Evolutionary conservation across 352 stramenopile genomes (phyloP).

Genomic region (Pythium rishiriense): DNA sequence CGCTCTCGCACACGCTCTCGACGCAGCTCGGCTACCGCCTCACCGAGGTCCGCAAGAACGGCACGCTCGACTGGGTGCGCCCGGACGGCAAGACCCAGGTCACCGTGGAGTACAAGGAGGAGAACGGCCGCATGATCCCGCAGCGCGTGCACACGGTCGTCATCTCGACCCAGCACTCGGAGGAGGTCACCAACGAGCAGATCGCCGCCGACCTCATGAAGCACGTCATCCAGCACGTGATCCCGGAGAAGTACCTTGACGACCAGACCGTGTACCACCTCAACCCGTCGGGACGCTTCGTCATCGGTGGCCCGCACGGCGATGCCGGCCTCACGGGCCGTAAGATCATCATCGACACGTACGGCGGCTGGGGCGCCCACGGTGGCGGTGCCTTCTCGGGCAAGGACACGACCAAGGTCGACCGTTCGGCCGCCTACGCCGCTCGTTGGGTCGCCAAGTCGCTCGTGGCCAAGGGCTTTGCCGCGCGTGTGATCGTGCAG

Average conservation of each 20-base stretch:
- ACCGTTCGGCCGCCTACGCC: slow-evolving; percentile 98
- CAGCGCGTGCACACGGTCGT: slow-evolving; percentile 98
- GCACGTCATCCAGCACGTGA: slow-evolving; percentile 98
- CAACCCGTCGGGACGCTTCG: slow-evolving; percentile 98
- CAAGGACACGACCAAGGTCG: slow-evolving; percentile 99
- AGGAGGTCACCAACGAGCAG: slow-evolving; percentile 98
- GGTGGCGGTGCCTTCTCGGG: slow-evolving; percentile 98
- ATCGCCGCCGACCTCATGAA: slow-evolving; percentile 98
- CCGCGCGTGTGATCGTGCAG: slow-evolving; percentile 95
- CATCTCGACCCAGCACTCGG: slow-evolving; percentile 99
- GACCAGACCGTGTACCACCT: slow-evolving; percentile 99
- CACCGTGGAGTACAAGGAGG: slow-evolving; percentile 97
- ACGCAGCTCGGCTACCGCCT: slow-evolving; percentile 96
- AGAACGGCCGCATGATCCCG: slow-evolving; percentile 94
- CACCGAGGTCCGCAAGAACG: slow-evolving; percentile 99
- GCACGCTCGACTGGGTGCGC: slow-evolving; percentile 97
- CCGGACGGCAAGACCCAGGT: slow-evolving; percentile 99
- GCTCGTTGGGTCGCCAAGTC: slow-evolving; percentile 99
- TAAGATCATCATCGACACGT: slow-evolving; percentile 99
- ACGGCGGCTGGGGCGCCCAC: slow-evolving; percentile 98
- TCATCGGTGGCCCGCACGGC: slow-evolving; percentile 98
- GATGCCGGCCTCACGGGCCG: slow-evolving; percentile 98
- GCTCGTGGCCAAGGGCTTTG: slow-evolving; percentile 95
- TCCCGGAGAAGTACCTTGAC: slow-evolving; percentile 99
- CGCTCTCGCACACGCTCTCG: slow-evolving; percentile 97